Conservation (phyloP, 225 moss, liverwort and hornwort genomes). For the Polytrichum formosum region DNA sequence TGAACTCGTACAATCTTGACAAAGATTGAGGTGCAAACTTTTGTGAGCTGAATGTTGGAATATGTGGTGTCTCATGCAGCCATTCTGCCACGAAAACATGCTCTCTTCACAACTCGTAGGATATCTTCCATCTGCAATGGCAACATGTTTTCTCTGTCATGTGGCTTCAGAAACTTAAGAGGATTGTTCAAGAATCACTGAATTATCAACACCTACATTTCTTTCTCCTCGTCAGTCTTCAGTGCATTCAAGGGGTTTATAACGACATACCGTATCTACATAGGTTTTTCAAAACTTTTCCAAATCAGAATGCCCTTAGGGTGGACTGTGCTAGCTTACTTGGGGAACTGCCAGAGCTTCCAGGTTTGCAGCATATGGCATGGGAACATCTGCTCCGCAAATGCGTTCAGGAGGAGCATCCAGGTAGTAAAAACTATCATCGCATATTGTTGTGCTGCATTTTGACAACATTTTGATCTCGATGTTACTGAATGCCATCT, state of each 20-base stretch:
- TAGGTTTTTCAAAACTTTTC: background rate
- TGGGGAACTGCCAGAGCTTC: conserved; percentile 66
- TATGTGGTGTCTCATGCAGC: background rate
- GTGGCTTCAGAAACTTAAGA: background rate
- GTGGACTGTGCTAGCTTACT: conserved; percentile 12
- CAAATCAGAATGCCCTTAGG: background rate
- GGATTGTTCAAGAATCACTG: conserved; percentile 1
- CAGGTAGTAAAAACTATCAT: conserved; percentile 65
- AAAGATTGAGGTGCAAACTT: no score
- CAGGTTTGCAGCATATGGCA: conserved; percentile 75
- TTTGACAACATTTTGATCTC: background rate
- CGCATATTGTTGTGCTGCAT: conserved; percentile 53
- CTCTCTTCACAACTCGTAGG: conserved; percentile 49
- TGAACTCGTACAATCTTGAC: no score
- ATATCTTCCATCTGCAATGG: conserved; percentile 53
- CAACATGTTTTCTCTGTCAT: background rate
- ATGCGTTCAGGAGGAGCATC: conserved; percentile 69
- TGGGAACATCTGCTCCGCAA: conserved; percentile 71
- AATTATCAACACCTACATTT: background rate
- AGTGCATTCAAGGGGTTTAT: background rate
- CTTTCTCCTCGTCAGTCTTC: no score
- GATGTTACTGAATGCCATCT: no score
- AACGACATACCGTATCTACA: background rate
- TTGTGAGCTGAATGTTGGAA: no score
- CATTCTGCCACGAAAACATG: conserved; percentile 39